Conservation (phyloP, 208 protist species). For the Tritrichomonas foetus region DNA sequence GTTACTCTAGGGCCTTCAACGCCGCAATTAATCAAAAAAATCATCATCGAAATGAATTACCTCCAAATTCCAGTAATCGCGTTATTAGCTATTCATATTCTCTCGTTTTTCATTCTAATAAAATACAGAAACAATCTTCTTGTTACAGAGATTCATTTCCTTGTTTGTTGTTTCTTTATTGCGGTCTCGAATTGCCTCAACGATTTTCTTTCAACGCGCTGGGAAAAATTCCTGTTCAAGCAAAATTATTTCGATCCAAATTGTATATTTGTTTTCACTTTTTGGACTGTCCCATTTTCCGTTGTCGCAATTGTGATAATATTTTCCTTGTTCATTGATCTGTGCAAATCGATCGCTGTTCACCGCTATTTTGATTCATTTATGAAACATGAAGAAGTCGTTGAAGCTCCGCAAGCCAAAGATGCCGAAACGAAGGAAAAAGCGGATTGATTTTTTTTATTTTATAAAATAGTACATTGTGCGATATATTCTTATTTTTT, state of each 20-base stretch:
- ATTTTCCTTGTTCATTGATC: background rate
- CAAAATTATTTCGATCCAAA: background rate
- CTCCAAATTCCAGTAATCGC: too few species aligned
- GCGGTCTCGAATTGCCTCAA: background rate
- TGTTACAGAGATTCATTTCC: too few species aligned
- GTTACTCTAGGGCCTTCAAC: too few species aligned
- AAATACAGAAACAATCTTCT: too few species aligned
- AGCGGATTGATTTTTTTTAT: background rate
- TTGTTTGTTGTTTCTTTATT: too few species aligned
- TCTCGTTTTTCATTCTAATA: too few species aligned
- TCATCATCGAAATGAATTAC: too few species aligned
- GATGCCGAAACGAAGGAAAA: background rate
- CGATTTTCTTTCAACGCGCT: background rate
- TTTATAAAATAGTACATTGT: background rate
- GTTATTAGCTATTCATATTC: too few species aligned
- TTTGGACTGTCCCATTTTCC: background rate
- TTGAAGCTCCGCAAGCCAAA: background rate
- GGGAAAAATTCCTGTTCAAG: background rate
- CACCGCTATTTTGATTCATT: background rate
- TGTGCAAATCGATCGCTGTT: slow-evolving; percentile 35
- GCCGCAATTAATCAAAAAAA: too few species aligned
- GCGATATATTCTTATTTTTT: too few species aligned
- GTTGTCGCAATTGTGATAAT: background rate
- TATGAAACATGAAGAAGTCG: too few species aligned
- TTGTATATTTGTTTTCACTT: background rate